Base-by-base conservation (phyloP, 2,329 filamentous ascomycete genomes). In the Teratosphaeria viscida region DNA sequence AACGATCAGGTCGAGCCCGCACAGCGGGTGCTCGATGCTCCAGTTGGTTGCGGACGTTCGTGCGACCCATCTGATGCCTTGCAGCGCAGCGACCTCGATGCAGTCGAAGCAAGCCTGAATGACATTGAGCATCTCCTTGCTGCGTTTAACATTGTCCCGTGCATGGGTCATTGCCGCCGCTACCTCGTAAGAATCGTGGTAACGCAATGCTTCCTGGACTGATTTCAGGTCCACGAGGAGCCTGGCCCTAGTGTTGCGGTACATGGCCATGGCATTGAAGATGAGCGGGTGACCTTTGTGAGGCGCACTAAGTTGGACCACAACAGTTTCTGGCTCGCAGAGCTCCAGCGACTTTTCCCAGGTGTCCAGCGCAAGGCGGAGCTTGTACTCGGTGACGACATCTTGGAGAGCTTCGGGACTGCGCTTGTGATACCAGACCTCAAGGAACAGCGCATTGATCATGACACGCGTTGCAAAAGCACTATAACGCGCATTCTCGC, bases 391-490 rank as follows among this genome's bases (percentile, higher is more conserved):
- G 3, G 92, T 95, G 53, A 97, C 92, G 47, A 97, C 92, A 71
- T 97, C 92, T 76, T 97, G 94, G 49, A 97, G 81, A 56, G 92
- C 92, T 73, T 97, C 92, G n/a, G 92, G 92, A 74, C 90, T 96
- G 71, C 94, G 89, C 83, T 96, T 96, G 79, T 97, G 90, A 72
- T 96, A 95, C 94, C 94, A 99, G 2, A 97, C 92, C 75, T 97
- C 94, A 55, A 99, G 82, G 81, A 97, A 99, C 64, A 99, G 81
- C 11, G 94, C 92, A 71, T 97, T 99, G 81, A 97, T 96, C 90
- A 99, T 95, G 64, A 97, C 90, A 63, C 94, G 90, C 11, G 94
- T 95, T 5, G 92, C 92, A 73, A 97, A 99, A 1, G 92, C 92
- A 71, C 92, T 97, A 79, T 97, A 99, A 67, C 88, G 87, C 57